Evolutionary conservation across 768 basidiomycete species (phyloP).

Genomic region (Leccinum ochraceum): DNA sequence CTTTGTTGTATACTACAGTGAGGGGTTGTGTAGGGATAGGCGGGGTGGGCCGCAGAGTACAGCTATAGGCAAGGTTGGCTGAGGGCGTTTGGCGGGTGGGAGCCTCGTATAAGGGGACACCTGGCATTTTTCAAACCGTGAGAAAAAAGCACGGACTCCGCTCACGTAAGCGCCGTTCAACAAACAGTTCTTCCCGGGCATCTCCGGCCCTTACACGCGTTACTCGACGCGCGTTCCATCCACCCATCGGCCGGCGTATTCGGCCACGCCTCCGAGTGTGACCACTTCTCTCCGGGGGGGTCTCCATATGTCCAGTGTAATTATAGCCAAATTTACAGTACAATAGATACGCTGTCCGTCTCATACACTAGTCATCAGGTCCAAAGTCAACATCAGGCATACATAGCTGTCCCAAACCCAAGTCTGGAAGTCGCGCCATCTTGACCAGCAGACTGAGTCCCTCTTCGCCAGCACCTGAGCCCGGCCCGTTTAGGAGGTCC

Average conservation of each 20-base stretch:
- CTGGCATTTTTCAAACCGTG: slow-evolving; percentile 33
- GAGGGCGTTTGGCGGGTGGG: slow-evolving; percentile 40
- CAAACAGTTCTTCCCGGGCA: slow-evolving; percentile 25
- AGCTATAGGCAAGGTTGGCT: slow-evolving; percentile 41
- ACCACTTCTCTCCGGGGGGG: slow-evolving; percentile 18
- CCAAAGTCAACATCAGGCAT: slow-evolving; percentile 33
- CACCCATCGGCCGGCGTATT: slow-evolving; percentile 23
- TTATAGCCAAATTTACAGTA: slow-evolving; percentile 23
- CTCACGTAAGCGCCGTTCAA: slow-evolving; percentile 37
- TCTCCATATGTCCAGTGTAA: slow-evolving; percentile 11
- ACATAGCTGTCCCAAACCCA: slow-evolving; percentile 67
- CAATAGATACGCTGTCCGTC: slow-evolving; percentile 12
- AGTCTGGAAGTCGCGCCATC: slow-evolving; percentile 74
- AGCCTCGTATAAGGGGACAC: slow-evolving; percentile 37
- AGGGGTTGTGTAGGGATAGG: slow-evolving; percentile 29
- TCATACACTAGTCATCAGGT: slow-evolving; percentile 19
- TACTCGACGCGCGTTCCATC: neutral
- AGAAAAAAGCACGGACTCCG: slow-evolving; percentile 38
- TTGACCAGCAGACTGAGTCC: slow-evolving; percentile 65
- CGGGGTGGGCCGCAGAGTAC: slow-evolving; percentile 35
- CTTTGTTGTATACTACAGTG: slow-evolving; percentile 34
- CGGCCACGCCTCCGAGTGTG: slow-evolving; percentile 15
- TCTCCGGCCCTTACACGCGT: slow-evolving; percentile 27
- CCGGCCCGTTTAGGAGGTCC: slow-evolving; percentile 53
- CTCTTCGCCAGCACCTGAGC: slow-evolving; percentile 36